These are phyloP conservation scores for Sclerotinia minor DNA, from an alignment of 2,329 filamentous ascomycete species.

Conservation along the genomic window DNA sequence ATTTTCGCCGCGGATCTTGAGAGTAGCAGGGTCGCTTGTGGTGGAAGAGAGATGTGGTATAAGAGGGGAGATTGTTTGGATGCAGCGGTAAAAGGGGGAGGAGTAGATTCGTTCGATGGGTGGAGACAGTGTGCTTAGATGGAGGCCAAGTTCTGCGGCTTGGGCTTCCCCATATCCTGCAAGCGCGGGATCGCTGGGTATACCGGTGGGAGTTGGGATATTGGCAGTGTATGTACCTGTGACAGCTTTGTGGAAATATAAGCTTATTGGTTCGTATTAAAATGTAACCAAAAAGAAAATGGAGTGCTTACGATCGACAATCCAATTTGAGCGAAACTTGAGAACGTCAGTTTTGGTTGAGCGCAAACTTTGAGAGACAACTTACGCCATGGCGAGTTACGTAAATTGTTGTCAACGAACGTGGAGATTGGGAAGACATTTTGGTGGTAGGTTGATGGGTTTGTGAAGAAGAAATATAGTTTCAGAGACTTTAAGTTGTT, in stretches of 20 bases:
- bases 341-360: conserved; percentile 26
- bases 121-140: conserved; percentile 63
- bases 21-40: conserved; percentile 31
- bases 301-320: conserved; percentile 59
- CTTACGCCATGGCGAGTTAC: conserved; percentile 74
- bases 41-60: conserved; percentile 48
- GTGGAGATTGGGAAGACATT: conserved; percentile 21
- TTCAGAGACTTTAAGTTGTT: conserved; percentile 15
- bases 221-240: conserved; percentile 76
- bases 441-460: background rate
- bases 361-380: conserved; percentile 33
- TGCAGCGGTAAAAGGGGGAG: conserved; percentile 82
- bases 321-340: conserved; percentile 89
- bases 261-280: too few species aligned
- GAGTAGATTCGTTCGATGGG: conserved; percentile 77
- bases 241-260: conserved; percentile 42
- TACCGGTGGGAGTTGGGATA: conserved; percentile 80
- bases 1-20: conserved; percentile 55
- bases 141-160: conserved; percentile 70
- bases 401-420: conserved; percentile 54
- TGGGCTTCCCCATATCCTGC: conserved; percentile 85
- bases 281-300: too few species aligned
- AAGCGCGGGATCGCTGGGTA: conserved; percentile 83
- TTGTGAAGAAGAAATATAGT: conserved; percentile 43
- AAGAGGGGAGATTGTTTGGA: conserved; percentile 78